Evolutionary conservation across 2,329 filamentous ascomycete species (phyloP).

Genomic region (Paramyrothecium sp.): DNA sequence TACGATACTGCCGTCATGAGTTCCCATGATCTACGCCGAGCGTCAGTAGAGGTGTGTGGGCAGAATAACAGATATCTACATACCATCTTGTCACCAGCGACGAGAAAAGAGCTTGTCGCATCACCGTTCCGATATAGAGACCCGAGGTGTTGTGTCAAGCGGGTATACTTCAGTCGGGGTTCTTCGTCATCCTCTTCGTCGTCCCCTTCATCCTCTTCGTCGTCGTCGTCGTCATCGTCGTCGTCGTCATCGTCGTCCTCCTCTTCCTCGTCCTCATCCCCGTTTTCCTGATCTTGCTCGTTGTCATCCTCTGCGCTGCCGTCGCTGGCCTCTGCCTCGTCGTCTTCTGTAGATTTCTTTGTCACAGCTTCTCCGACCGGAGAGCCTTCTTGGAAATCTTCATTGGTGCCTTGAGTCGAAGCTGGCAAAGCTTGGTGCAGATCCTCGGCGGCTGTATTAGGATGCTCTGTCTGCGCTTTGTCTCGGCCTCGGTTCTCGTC

Average conservation of each 20-base stretch:
- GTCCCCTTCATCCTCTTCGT: slow-evolving; percentile 65
- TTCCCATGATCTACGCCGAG: slow-evolving; percentile 71
- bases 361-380: too few relatives aligned
- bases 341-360: slow-evolving; percentile 1
- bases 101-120: slow-evolving; percentile 86
- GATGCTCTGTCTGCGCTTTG: slow-evolving; percentile 4
- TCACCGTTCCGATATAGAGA: slow-evolving; percentile 91
- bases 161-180: slow-evolving; percentile 88
- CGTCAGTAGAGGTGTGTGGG: slow-evolving; percentile 1
- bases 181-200: slow-evolving; percentile 90
- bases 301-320: slow-evolving; percentile 2
- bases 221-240: slow-evolving; percentile 44
- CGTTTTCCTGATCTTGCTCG: neutral
- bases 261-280: slow-evolving; percentile 15
- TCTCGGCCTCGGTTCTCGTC: slow-evolving; percentile 22
- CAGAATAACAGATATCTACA: slow-evolving; percentile 15
- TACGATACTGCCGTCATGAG: slow-evolving; percentile 95
- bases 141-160: slow-evolving; percentile 76
- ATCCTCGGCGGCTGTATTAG: neutral
- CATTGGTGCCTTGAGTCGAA: neutral
- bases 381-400: neutral
- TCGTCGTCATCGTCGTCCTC: slow-evolving; percentile 42
- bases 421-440: neutral
- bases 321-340: slow-evolving; percentile 7
- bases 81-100: slow-evolving; percentile 97